Percentiles rank a stretch among this genome's conserved stretches.
These are phyloP conservation scores for barley (Hordeum vulgare) DNA, from an alignment of 176 grass and related monocot species.

Conservation along the genomic window MorexV3_pseudomolecules_assembly NC_058519.1:652719949-652720448, in stretches of 20 bases:
- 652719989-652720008: not conserved
- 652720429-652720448: too few relatives aligned
- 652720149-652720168: not conserved
- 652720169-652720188: too few relatives aligned
- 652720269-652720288: too few relatives aligned
- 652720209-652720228: too few relatives aligned
- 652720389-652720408: too few relatives aligned
- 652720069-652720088: not conserved
- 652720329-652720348: too few relatives aligned
- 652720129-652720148: not conserved
- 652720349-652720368: not conserved
- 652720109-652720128: not conserved
- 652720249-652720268: too few relatives aligned
- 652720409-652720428: too few relatives aligned
- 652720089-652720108: not conserved
- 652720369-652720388: not conserved
- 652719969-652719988: slow-evolving; percentile 2
- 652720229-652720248: too few relatives aligned
- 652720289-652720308: not conserved
- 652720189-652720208: too few relatives aligned
- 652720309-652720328: not conserved
- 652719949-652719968: too few relatives aligned
- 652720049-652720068: accelerated
- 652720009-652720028: not conserved
- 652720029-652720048: not conserved